Conservation (phyloP, 139 green algal genomes). For the Micractinium conductrix region DNA sequence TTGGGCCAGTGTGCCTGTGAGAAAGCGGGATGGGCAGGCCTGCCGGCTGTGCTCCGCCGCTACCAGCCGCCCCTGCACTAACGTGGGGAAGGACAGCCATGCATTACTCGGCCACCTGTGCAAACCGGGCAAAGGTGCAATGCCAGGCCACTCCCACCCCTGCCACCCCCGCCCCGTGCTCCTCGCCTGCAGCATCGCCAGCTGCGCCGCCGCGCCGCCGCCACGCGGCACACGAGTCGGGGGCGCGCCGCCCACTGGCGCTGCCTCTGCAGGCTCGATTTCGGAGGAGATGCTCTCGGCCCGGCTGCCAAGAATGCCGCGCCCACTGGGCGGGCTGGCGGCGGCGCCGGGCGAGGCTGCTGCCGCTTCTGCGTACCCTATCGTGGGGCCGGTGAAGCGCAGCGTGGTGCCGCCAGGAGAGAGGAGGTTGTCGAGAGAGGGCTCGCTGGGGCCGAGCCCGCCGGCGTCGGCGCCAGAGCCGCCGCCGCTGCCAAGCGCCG, state of each 20-base stretch:
- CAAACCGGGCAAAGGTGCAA: too few species aligned
- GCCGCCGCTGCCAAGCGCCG: not conserved
- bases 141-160: not conserved
- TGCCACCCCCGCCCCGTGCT: too few species aligned
- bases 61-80: too few species aligned
- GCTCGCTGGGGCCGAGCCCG: not conserved
- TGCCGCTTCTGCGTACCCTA: slow-evolving; percentile 29
- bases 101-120: too few species aligned
- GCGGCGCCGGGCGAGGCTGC: not conserved
- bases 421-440: slow-evolving; percentile 1
- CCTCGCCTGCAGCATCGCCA: slow-evolving; percentile 13
- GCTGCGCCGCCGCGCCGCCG: not conserved
- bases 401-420: slow-evolving; percentile 27
- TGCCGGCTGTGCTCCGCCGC: too few species aligned
- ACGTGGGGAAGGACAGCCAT: too few species aligned
- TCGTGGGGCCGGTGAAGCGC: slow-evolving; percentile 15
- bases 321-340: not conserved
- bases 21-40: too few species aligned
- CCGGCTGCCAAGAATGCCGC: not conserved
- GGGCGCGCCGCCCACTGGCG: not conserved
- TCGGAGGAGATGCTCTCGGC: slow-evolving; percentile 28
- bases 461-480: not conserved
- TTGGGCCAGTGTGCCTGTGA: too few species aligned
- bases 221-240: not conserved
- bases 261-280: slow-evolving; percentile 23